Base-by-base conservation (phyloP, 202 grass and related monocot species). In the Zizania palustris region DNA sequence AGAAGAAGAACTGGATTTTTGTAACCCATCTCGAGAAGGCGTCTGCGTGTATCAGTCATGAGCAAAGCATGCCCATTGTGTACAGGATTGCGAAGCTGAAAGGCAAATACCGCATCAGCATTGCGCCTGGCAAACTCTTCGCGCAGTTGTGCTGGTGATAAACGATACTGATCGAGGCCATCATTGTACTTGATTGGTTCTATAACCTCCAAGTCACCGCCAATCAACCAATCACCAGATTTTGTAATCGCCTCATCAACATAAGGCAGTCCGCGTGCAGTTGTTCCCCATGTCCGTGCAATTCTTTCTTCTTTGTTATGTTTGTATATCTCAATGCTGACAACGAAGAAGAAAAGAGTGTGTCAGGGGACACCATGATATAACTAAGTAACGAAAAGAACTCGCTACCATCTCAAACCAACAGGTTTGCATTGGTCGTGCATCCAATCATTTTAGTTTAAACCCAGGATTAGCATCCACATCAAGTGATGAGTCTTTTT, bases 261-360 rank as follows among this genome's bases (percentile, higher is more conserved):
- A 70, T 99, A 99, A 68, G 96, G 96, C 60, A 99, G 71, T 36
- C 96, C 96, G 53, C 68, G 60, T 21, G 89, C 89, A 82, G 83
- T 91, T 69, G 96, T 99, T 64, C 96, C 96, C 96, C 96, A 99
- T 74, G 92, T 96, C 83, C 96, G 70, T 67, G 96, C 96, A 79
- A 96, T 96, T 85, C 92, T 83, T 99, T 99, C 96, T 96, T 99
- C 96, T 76, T 99, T 99, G 43, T 99, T 99, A 67, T 96, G 92
- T 54, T 89, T 99, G 88, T 99, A 99, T 54, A 99, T 99, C 84
- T 99, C 92, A 75, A 99, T 99, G 83, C 96, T 99, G 91, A 75
- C 75, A 71, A 58, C 60, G 54, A 71, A 73, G 20, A 15, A 76
- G 4, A 80, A 60, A 73, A 14, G 6, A 5, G 19, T 76, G 19